Conservation (phyloP, 2,329 filamentous ascomycete genomes). For the Colletotrichum sp. region DNA sequence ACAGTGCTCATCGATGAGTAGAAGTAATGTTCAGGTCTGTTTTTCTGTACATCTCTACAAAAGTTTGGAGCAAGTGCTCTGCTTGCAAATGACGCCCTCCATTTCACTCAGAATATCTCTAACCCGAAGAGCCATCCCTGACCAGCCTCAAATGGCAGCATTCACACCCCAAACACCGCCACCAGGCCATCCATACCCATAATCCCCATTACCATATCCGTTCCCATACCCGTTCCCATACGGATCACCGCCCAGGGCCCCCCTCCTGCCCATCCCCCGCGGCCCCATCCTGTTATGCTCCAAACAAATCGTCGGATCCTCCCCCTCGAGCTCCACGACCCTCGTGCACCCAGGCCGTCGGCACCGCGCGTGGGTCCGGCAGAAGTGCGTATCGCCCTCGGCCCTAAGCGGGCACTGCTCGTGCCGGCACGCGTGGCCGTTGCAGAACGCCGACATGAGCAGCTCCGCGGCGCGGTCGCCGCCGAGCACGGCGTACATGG, state of each 20-base stretch:
- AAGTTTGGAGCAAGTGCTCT: neutral
- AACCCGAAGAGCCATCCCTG: neutral
- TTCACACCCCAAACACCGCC: conserved; percentile 10
- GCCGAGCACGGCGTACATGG: neutral
- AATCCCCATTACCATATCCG: neutral
- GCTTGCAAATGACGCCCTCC: neutral
- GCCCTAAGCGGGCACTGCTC: neutral
- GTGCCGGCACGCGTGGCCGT: conserved; percentile 10
- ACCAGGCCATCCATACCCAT: neutral
- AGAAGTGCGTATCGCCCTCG: neutral
- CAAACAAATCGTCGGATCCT: conserved; percentile 4
- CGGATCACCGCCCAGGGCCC: neutral
- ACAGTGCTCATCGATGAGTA: neutral
- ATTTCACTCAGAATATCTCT: neutral
- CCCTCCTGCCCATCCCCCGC: neutral
- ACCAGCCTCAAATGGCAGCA: neutral
- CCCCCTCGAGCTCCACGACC: neutral
- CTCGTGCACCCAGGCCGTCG: neutral
- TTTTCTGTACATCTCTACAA: neutral
- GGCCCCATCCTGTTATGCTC: conserved; percentile 1
- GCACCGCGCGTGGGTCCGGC: conserved; percentile 7
- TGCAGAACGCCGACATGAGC: conserved; percentile 11
- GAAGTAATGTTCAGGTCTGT: neutral
- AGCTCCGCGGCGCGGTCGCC: neutral
- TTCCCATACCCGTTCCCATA: neutral